These are phyloP conservation scores for rapeseed (Brassica napus) DNA, from an alignment of 345 rosid genomes.

Conservation along the genomic window DNA sequence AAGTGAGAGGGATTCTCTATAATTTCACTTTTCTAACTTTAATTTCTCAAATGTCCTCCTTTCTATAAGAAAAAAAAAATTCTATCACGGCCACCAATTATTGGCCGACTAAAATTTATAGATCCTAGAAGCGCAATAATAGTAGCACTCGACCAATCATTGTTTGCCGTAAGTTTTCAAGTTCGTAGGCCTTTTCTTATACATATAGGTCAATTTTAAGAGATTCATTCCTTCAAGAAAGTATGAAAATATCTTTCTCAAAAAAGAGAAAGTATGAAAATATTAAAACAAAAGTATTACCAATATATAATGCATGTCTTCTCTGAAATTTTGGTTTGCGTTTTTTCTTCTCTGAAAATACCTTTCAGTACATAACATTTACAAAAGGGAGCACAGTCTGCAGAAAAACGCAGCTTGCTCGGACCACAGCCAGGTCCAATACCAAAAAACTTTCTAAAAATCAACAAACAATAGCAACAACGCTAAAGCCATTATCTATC, in stretches of 20 bases:
- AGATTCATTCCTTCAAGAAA: conserved; percentile 22
- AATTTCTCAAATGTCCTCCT: conserved; percentile 18
- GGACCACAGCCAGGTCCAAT: too few species aligned
- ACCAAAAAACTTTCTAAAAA: too few species aligned
- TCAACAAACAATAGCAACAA: too few species aligned
- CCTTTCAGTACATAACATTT: too few species aligned
- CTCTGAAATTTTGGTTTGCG: background rate
- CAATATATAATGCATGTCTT: conserved; percentile 21
- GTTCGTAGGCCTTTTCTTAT: conserved; percentile 13
- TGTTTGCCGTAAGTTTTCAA: conserved; percentile 28
- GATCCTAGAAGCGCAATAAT: conserved; percentile 28
- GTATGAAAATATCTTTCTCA: background rate
- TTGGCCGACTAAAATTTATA: conserved; percentile 33
- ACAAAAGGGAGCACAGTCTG: too few species aligned
- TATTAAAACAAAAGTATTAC: too few species aligned
- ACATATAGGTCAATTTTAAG: conserved; percentile 17
- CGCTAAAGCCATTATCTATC: too few species aligned
- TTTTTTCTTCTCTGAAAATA: too few species aligned
- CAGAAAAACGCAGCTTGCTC: too few species aligned
- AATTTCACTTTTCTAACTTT: conserved; percentile 21
- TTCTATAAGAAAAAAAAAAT: conserved; percentile 2
- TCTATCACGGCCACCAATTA: conserved; percentile 29
- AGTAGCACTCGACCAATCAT: conserved; percentile 39
- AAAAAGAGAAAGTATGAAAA: background rate
- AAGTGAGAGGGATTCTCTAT: conserved; percentile 26